Percentiles rank a stretch among this genome's conserved stretches.
phyloP scores from a whole-genome alignment of 345 rosid species.

The Bruguiera parviflora region DNA sequence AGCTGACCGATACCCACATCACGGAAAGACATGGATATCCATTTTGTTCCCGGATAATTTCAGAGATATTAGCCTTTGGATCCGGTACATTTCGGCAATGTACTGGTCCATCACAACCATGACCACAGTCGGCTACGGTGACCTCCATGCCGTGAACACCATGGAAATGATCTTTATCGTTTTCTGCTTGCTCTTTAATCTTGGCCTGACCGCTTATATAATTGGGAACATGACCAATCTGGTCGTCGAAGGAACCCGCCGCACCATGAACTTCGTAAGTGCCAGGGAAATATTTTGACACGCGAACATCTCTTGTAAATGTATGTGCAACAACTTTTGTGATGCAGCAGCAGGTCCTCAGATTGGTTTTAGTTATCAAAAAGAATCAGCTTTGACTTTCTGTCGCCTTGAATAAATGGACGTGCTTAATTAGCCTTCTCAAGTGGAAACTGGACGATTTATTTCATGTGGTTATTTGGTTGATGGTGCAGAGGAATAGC shows the following conservation, averaged over 20 bases:
- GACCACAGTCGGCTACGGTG: constrained; percentile 97
- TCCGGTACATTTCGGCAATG: constrained; percentile 66
- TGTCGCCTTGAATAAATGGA: too few species aligned
- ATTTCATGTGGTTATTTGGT: constrained; percentile 12
- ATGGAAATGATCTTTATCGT: constrained; percentile 74
- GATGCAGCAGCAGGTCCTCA: too few species aligned
- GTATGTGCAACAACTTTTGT: too few species aligned
- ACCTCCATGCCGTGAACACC: constrained; percentile 83
- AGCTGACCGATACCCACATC: constrained; percentile 73
- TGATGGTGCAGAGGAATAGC: constrained; percentile 70
- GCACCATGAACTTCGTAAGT: constrained; percentile 95
- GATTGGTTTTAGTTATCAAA: too few species aligned
- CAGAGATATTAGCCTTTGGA: constrained; percentile 65
- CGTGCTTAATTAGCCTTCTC: not conserved
- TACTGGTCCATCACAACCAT: constrained; percentile 97
- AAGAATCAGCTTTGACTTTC: too few species aligned
- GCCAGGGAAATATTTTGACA: not conserved
- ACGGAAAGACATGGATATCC: constrained; percentile 77
- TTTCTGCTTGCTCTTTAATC: constrained; percentile 89
- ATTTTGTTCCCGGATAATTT: constrained; percentile 53
- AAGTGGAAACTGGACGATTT: not conserved
- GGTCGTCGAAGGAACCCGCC: constrained; percentile 92
- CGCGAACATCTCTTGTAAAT: too few species aligned
- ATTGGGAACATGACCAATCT: constrained; percentile 96
- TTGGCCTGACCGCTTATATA: constrained; percentile 80